A percentile compares a stretch with the other conserved stretches of the same genome.
These are phyloP conservation scores for Podospora bellae-mahoneyi DNA, from an alignment of 495 filamentous ascomycete genomes.

Conservation along the genomic window DNA sequence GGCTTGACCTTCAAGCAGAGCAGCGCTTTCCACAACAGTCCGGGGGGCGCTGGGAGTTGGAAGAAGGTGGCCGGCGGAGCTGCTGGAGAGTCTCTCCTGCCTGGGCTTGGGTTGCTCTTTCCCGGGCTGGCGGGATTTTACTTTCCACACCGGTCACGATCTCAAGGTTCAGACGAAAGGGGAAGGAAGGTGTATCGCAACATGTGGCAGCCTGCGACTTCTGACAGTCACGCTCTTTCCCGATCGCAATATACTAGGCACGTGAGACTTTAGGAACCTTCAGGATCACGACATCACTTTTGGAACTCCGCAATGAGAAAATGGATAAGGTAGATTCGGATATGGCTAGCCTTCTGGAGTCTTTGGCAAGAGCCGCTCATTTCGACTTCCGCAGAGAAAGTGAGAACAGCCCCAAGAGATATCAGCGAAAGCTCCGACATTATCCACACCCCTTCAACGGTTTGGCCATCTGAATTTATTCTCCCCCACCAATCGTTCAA, in stretches of 20 bases:
- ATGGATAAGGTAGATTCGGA: background rate
- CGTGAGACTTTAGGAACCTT: background rate
- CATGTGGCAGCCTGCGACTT: background rate
- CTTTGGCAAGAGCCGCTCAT: background rate
- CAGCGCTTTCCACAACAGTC: background rate
- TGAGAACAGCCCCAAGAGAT: too few relatives aligned
- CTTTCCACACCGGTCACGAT: background rate
- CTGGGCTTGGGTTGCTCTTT: background rate
- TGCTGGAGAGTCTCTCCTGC: background rate
- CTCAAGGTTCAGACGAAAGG: background rate
- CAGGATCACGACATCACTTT: background rate
- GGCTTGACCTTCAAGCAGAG: background rate
- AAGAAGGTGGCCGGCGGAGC: background rate
- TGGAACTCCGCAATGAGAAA: background rate
- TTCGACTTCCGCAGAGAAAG: background rate
- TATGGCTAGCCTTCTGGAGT: background rate
- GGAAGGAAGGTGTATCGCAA: background rate
- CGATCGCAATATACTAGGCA: background rate
- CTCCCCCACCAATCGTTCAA: too few relatives aligned
- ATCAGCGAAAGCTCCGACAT: too few relatives aligned
- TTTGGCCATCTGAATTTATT: too few relatives aligned
- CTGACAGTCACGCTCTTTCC: background rate
- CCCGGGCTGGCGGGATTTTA: background rate
- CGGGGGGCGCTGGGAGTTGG: background rate
- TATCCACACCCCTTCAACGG: too few relatives aligned